Conservation (phyloP, 768 basidiomycete genomes). For the Rhizopogon vesiculosus region DNA sequence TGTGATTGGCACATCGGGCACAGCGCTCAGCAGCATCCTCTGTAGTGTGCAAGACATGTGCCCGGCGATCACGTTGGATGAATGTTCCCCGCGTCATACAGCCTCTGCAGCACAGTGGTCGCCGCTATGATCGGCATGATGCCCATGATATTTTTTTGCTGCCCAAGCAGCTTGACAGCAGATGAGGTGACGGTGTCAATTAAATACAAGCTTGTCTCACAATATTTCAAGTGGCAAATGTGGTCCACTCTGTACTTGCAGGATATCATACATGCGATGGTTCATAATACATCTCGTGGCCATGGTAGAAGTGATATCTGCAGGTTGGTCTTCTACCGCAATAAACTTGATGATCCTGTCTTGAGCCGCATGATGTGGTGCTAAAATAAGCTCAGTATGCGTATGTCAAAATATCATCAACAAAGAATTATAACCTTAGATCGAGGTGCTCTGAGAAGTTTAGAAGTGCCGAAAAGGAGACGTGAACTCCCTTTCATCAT, state of each 20-base stretch:
- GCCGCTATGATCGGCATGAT: too few relatives aligned
- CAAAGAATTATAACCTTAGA: constrained; percentile 43
- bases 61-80: too few relatives aligned
- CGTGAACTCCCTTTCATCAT: constrained; percentile 60
- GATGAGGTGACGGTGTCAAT: too few relatives aligned
- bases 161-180: too few relatives aligned
- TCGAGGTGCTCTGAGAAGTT: constrained; percentile 60
- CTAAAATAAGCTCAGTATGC: constrained; percentile 23
- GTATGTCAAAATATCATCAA: neutral
- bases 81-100: too few relatives aligned
- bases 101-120: too few relatives aligned
- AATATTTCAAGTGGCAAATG: neutral
- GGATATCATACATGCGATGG: neutral
- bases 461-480: constrained; percentile 58
- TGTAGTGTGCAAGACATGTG: too few relatives aligned
- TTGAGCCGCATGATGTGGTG: constrained; percentile 57
- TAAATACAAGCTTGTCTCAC: neutral
- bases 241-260: too few relatives aligned
- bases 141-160: too few relatives aligned
- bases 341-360: constrained; percentile 52
- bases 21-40: too few relatives aligned
- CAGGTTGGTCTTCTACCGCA: constrained; percentile 45
- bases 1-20: too few relatives aligned
- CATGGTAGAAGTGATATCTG: constrained; percentile 46
- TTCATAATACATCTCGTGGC: constrained; percentile 19